Base-by-base conservation (phyloP, 2,329 filamentous ascomycete genomes). In the Metarhizium rileyi region DNA sequence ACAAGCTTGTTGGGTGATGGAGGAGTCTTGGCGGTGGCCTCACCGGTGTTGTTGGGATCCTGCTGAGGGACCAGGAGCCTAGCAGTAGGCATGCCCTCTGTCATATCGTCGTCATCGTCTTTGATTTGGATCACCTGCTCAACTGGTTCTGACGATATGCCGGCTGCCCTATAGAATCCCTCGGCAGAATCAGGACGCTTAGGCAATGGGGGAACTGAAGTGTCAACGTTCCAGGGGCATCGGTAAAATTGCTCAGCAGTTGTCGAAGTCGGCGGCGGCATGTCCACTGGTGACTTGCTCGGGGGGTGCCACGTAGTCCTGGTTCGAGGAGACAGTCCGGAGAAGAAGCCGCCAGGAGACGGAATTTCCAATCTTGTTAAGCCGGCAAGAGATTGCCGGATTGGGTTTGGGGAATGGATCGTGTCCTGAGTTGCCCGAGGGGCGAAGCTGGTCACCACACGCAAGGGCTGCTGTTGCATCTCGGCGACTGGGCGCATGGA, bases 221-320 rank as follows among this genome's bases (percentile, higher is more conserved):
- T 46, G 46, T 72, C 64, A 22, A 68, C 68, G 55, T 74, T 76
- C 84, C 90, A 96, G 3, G 90, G 90, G 26, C 85, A 77, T 54
- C 85, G 83, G 69, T 97, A 97, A 61, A 96, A 97, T 54, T 86
- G 81, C 63, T 95, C 88, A 9, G 91, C 91, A n/a, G 86, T 90
- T 27, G 89, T 88, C 1, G 91, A 95, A 0, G 88, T 91, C 1
- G 90, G 90, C 1, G 81, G 81, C 3, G 70, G 68, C 54, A 74
- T 62, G 18, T 75, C 76, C 7, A 79, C 75, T 12, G 77, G 75
- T 20, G 75, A 73, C 56, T 66, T 70, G 26, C 70, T 69, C 10
- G 76, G 73, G 52, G 84, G 70, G 60, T 88, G 82, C 91, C 91
- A 97, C 12, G 90, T 93, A 60, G 84, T 82, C 47, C 90, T 81